A percentile compares a stretch with the other conserved stretches of the same genome.
These are phyloP conservation scores for Talaromyces rugulosus DNA, from an alignment of 2,329 filamentous ascomycete species.

Conservation along the genomic window DNA sequence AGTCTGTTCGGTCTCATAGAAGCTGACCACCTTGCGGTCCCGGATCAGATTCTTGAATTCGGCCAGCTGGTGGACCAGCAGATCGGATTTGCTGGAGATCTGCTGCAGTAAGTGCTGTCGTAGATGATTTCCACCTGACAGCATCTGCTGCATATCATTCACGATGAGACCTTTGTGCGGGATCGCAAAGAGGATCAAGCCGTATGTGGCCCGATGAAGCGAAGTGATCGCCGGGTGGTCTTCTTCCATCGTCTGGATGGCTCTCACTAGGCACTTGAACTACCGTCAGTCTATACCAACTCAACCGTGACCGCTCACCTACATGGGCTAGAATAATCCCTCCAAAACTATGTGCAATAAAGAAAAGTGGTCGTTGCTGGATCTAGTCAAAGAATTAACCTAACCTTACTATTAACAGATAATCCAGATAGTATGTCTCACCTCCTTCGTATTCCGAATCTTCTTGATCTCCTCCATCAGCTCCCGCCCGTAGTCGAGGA, in stretches of 20 bases:
- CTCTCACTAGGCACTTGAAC: conserved; percentile 17
- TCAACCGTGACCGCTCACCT: conserved; percentile 4
- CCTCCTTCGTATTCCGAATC: conserved; percentile 19
- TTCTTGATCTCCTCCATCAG: conserved; percentile 18
- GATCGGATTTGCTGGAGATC: conserved; percentile 13
- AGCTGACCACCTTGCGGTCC: conserved; percentile 26
- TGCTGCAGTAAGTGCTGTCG: conserved; percentile 1
- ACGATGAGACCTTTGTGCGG: conserved; percentile 22
- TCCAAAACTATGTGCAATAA: conserved; percentile 24
- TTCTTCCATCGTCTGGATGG: conserved; percentile 15
- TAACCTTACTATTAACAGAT: background rate
- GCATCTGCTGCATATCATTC: conserved; percentile 20
- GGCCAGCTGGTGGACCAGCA: conserved; percentile 18
- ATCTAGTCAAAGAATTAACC: conserved; percentile 15
- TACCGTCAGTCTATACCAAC: conserved; percentile 2
- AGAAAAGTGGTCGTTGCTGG: conserved; percentile 20
- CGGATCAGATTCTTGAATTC: conserved; percentile 26
- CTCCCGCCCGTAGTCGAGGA: conserved; percentile 12
- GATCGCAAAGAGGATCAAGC: conserved; percentile 17
- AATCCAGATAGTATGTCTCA: background rate
- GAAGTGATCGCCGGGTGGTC: conserved; percentile 6
- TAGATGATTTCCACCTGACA: conserved; percentile 9
- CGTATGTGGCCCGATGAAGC: conserved; percentile 15
- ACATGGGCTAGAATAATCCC: conserved; percentile 25
- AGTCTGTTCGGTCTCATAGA: conserved; percentile 26